These are phyloP conservation scores for Corymbia citriodora DNA, from an alignment of 441 rosid genomes.

Conservation along the genomic window DNA sequence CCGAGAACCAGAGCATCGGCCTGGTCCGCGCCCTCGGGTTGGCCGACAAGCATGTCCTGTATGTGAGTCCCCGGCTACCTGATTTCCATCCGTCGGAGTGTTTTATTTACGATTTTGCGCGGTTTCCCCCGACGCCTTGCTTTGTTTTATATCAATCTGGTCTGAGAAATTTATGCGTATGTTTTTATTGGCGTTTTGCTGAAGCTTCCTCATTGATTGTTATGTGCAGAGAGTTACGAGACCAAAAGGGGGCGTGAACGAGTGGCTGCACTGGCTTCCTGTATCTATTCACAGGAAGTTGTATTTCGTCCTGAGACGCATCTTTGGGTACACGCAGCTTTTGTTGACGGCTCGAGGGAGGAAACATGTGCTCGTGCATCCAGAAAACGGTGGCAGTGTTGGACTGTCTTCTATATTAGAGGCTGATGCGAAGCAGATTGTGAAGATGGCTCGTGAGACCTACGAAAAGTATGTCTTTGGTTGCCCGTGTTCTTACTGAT, in stretches of 20 bases:
- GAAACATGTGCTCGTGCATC: slow-evolving; percentile 20
- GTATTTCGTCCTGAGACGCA: slow-evolving; percentile 37
- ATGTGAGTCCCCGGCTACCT: slow-evolving; percentile 38
- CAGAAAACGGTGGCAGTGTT: slow-evolving; percentile 46
- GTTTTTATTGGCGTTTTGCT: background rate
- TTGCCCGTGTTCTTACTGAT: background rate
- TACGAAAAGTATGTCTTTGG: slow-evolving; percentile 56
- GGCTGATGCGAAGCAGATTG: slow-evolving; percentile 77
- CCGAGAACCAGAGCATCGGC: slow-evolving; percentile 88
- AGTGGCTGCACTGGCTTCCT: slow-evolving; percentile 93
- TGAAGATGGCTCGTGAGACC: slow-evolving; percentile 61
- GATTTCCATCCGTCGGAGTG: background rate
- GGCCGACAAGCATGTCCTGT: slow-evolving; percentile 52
- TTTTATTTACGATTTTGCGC: background rate
- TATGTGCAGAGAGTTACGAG: slow-evolving; percentile 73
- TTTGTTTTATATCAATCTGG: background rate
- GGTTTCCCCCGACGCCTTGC: background rate
- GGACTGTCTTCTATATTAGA: slow-evolving; percentile 71
- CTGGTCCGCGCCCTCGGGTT: slow-evolving; percentile 84
- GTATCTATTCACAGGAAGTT: slow-evolving; percentile 71
- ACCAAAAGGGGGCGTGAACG: slow-evolving; percentile 88
- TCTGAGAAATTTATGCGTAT: background rate
- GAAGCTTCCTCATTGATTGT: background rate
- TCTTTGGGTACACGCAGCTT: slow-evolving; percentile 45
- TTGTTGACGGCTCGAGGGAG: slow-evolving; percentile 25